Conservation (phyloP, 208 protist species). For the Trypanosoma theileri region DNA sequence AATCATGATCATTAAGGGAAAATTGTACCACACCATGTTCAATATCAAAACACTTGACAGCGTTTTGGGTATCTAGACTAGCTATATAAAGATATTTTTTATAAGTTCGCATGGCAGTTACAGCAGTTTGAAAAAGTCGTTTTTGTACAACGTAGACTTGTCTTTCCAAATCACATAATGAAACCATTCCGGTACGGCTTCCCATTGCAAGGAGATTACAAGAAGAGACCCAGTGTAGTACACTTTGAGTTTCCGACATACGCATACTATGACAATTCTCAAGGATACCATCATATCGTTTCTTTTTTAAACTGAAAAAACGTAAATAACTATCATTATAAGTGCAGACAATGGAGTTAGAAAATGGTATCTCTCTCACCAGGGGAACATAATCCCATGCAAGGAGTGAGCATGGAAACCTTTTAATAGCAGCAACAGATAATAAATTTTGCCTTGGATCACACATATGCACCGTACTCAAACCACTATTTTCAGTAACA, state of each 20-base stretch:
- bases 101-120: slow-evolving; percentile 31
- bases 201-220: slow-evolving; percentile 44
- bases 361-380: slow-evolving; percentile 20
- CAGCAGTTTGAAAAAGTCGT: slow-evolving; percentile 34
- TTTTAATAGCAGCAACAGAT: slow-evolving; percentile 29
- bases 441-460: slow-evolving; percentile 22
- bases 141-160: slow-evolving; percentile 26
- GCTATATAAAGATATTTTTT: slow-evolving; percentile 33
- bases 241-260: slow-evolving; percentile 45
- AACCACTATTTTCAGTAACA: slow-evolving; percentile 28
- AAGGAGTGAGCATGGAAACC: slow-evolving; percentile 21
- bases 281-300: slow-evolving; percentile 30
- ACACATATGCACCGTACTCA: slow-evolving; percentile 27
- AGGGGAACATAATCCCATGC: slow-evolving; percentile 47
- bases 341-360: slow-evolving; percentile 40
- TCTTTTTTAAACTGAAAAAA: slow-evolving; percentile 38
- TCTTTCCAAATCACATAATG: slow-evolving; percentile 41
- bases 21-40: slow-evolving; percentile 36
- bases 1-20: slow-evolving; percentile 49
- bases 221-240: slow-evolving; percentile 35
- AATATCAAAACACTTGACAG: slow-evolving; percentile 53
- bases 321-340: slow-evolving; percentile 45
- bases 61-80: slow-evolving; percentile 44
- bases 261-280: slow-evolving; percentile 21
- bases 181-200: slow-evolving; percentile 45